phyloP scores from a whole-genome alignment of 805 yeast species.

The Vanderwaltozyma polyspora region DNA sequence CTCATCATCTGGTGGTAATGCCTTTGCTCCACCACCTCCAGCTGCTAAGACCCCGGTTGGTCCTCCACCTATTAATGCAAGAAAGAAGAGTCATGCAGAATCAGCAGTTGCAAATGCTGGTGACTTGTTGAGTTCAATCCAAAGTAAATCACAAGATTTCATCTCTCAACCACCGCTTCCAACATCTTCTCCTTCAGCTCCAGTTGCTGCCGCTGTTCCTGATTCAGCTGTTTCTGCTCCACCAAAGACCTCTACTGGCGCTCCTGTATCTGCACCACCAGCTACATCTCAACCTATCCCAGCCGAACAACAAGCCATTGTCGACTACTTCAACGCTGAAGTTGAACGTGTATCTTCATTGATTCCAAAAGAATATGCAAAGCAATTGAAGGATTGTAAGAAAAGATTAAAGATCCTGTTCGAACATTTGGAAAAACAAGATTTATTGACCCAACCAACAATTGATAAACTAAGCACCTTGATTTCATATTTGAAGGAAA shows the following conservation, averaged over 20 bases:
- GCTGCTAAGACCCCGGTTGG: conserved; percentile 23
- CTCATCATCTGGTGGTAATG: conserved; percentile 6
- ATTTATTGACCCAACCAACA: conserved; percentile 47
- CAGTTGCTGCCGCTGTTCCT: conserved; percentile 20
- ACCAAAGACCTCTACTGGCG: conserved; percentile 11
- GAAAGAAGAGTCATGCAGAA: conserved; percentile 13
- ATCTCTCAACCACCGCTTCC: conserved; percentile 2
- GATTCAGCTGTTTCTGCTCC: conserved; percentile 14
- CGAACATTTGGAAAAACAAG: conserved; percentile 67
- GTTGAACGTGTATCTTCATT: conserved; percentile 55
- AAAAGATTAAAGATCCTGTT: conserved; percentile 67
- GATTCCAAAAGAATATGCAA: conserved; percentile 61
- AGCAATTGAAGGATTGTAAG: conserved; percentile 71
- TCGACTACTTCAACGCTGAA: conserved; percentile 41
- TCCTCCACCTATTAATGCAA: conserved; percentile 25
- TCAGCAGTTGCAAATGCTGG: conserved; percentile 17
- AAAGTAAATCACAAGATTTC: conserved; percentile 3
- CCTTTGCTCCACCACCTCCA: conserved; percentile 12
- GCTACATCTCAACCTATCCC: conserved; percentile 41
- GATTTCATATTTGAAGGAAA: conserved; percentile 37
- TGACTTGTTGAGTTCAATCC: conserved; percentile 12
- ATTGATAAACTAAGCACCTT: conserved; percentile 42
- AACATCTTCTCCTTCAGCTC: conserved; percentile 8
- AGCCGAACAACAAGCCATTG: conserved; percentile 45
- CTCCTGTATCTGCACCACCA: conserved; percentile 17